Evolutionary conservation across 176 grass and related monocot genomes (phyloP), one percentile per base, ranked within the genome.

Genomic region (Triticum turgidum): DNA sequence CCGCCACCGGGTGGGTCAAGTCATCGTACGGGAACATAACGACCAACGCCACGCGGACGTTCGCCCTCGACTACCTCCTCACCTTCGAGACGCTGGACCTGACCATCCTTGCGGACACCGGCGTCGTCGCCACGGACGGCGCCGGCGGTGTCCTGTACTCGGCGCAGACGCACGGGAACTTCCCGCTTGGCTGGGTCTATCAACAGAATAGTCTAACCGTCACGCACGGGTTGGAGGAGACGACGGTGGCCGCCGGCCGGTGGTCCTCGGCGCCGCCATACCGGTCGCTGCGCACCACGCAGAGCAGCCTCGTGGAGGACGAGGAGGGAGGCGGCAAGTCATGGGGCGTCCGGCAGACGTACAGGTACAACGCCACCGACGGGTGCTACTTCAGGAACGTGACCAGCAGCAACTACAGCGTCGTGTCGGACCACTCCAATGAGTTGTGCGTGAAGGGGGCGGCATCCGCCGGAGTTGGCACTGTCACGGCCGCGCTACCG

Each of bases 11-110:
- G 74, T 97, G 92, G 92, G 92, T 93, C 2, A 77, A 73, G 54
- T 97, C 90, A 7, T 94, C 94, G 67, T 84, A 67, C 45, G 94
- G 94, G 27, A 97, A 97, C 51, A 87, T 97, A 83, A 97, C 88
- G 33, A 94, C 94, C 34, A 84, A 83, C 64, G 90, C 90, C 88
- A 42, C 88, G 49, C 94, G 91, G 76, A 82, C 70, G 4, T 49
- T 97, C 29, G 39, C 69, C 22, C 94, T 86, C 39, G 20, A 68
- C n/a, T 92, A 97, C 76, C 88, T 41, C 21, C 59, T 92, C 30
- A 91, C 37, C 69, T 3, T 38, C 73, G 92, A 97, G 83, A 69
- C 69, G 82, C 84, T 97, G 64, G 90, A 90, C 69, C 94, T 94
- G 85, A 94, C 90, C 8, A 92, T 89, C 35, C 81, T 90, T 38